Evolutionary conservation across 2,329 filamentous ascomycete genomes (phyloP).

Genomic region (Calonectria fujianensis): DNA sequence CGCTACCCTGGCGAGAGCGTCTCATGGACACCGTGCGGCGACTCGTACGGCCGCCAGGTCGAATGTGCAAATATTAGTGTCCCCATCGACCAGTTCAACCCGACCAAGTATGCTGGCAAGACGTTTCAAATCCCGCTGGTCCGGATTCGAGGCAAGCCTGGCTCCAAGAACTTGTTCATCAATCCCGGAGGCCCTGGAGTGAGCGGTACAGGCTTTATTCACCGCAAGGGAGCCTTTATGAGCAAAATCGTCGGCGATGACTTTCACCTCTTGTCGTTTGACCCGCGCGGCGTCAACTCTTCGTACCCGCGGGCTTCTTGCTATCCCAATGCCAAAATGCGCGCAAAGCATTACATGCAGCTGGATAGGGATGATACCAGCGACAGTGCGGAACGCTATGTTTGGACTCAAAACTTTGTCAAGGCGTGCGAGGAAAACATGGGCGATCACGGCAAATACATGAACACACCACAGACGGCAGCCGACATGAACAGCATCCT

Average conservation of each 20-base stretch:
- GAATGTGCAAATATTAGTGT: constrained; percentile 67
- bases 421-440: constrained; percentile 65
- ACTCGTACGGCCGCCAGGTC: constrained; percentile 59
- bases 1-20: constrained; percentile 61
- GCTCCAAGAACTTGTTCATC: constrained; percentile 65
- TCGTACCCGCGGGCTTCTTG: constrained; percentile 60
- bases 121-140: constrained; percentile 67
- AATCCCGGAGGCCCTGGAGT: constrained; percentile 70
- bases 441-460: constrained; percentile 65
- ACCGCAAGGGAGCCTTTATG: constrained; percentile 60
- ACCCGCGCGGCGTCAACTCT: constrained; percentile 66
- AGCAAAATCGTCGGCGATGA: constrained; percentile 62
- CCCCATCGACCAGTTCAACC: constrained; percentile 68
- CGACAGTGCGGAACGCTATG: constrained; percentile 63
- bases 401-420: constrained; percentile 64
- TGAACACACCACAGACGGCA: constrained; percentile 70
- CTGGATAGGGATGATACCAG: constrained; percentile 53
- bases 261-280: constrained; percentile 68
- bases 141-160: constrained; percentile 65
- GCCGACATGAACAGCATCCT: constrained; percentile 71
- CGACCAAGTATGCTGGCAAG: constrained; percentile 52
- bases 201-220: constrained; percentile 63
- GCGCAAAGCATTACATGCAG: constrained; percentile 52
- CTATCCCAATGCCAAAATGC: constrained; percentile 61
- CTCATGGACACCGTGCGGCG: constrained; percentile 63